Conservation (phyloP, 768 basidiomycete genomes). For the Kwoniella botswanensis region DNA sequence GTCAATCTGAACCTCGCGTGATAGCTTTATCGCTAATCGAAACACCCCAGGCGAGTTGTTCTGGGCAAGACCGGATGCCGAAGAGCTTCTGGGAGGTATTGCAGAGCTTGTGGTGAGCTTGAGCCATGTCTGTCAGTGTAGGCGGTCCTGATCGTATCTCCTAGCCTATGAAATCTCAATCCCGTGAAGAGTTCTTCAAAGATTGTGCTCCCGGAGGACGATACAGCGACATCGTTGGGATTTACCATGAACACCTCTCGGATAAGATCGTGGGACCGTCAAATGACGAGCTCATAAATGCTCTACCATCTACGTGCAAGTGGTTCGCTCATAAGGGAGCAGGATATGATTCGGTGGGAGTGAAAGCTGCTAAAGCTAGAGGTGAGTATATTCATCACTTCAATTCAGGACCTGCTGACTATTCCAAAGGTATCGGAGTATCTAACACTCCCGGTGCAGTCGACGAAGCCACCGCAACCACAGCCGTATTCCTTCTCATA, state of each 20-base stretch:
- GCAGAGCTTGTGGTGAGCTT: slow-evolving; percentile 71
- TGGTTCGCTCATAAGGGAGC: slow-evolving; percentile 31
- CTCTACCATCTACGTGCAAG: slow-evolving; percentile 14
- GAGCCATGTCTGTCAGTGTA: neutral
- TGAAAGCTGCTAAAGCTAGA: slow-evolving; percentile 22
- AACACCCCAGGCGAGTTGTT: slow-evolving; percentile 17
- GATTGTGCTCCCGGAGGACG: slow-evolving; percentile 65
- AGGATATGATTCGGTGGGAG: slow-evolving; percentile 30
- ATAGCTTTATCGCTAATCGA: neutral
- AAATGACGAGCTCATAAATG: slow-evolving; percentile 15
- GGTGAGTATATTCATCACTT: slow-evolving; percentile 8
- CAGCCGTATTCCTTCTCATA: slow-evolving; percentile 45
- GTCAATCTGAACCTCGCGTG: neutral
- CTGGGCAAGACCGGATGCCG: slow-evolving; percentile 19
- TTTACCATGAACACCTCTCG: slow-evolving; percentile 76
- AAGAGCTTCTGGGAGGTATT: slow-evolving; percentile 67
- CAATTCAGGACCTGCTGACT: neutral
- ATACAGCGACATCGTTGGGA: slow-evolving; percentile 67
- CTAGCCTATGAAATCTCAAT: slow-evolving; percentile 66
- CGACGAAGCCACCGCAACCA: slow-evolving; percentile 78
- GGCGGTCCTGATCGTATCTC: neutral
- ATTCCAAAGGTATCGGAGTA: slow-evolving; percentile 57
- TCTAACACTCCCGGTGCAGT: slow-evolving; percentile 91
- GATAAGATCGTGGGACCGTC: slow-evolving; percentile 41
- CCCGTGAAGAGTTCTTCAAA: slow-evolving; percentile 70